Base-by-base conservation (phyloP, 2,329 filamentous ascomycete genomes). In the Ilyonectria mors-panacis region DNA sequence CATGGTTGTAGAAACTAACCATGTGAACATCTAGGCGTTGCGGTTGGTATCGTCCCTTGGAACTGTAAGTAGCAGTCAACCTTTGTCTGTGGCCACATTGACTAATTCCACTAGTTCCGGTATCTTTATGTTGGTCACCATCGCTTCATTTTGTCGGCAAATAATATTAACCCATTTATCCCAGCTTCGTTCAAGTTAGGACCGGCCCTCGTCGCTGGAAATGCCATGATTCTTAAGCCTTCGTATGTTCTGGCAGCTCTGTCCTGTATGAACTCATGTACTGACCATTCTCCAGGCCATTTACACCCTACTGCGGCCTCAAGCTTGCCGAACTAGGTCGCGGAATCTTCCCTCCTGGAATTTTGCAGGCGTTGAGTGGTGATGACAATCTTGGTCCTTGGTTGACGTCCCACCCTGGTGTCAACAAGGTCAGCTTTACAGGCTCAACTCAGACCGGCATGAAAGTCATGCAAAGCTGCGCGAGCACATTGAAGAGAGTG, bases 361-460 rank as follows among this genome's bases (percentile, higher is more conserved):
- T 92, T 39, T 75, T 91, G 3, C 88, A 91, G 75, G 85, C 82
- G 1, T 77, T 92, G 5, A 87, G 86, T 59, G 89, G 89, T 15
- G 87, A 87, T 59, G 88, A 91, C 69, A 80, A 84, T 59, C 85
- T 92, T 15, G 89, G 89, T 12, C 87, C 86, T 1, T 83, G 83
- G 83, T 78, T 91, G 65, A 89, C 87, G 1, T 76, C 75, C n/a
- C 89, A 91, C 73, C 86, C 87, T 0, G 86, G 82, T 35, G 84
- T 91, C 62, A 83, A 85, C 67, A 91, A 89, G 81, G 85, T 92
- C 77, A 84, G 82, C 74, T 91, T 92, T 79, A 91, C 89, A 0
- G 88, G 89, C 8, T 89, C 86, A n/a, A 86, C 82, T 39, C 81
- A 82, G 0, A 89, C 86, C 0, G 89, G 89, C 8, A 90, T 89